These are phyloP conservation scores for Thalassiosira livingstoniorum DNA, from an alignment of 352 stramenopile species.

Conservation along the genomic window DNA sequence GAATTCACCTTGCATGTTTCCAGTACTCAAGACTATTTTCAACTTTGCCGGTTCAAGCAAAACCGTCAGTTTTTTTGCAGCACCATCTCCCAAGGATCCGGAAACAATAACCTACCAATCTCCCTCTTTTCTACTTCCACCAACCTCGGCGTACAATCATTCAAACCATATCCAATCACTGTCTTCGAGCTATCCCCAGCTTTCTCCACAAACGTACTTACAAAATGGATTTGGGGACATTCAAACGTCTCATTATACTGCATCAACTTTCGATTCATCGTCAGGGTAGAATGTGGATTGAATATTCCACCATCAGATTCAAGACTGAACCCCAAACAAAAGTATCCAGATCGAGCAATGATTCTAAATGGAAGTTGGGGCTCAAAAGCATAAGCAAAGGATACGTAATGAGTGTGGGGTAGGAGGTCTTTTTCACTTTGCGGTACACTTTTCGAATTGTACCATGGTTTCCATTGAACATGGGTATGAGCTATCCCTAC, in stretches of 20 bases:
- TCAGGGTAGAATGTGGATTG: slow-evolving; percentile 49
- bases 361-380: slow-evolving; percentile 59
- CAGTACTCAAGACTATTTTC: too few species aligned
- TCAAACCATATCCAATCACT: slow-evolving; percentile 72
- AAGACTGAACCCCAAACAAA: slow-evolving; percentile 65
- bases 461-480: slow-evolving; percentile 50
- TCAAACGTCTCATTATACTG: slow-evolving; percentile 50
- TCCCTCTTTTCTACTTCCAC: slow-evolving; percentile 65
- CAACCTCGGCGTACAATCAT: slow-evolving; percentile 70
- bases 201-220: slow-evolving; percentile 64
- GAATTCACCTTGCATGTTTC: too few species aligned
- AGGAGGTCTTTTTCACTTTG: slow-evolving; percentile 46
- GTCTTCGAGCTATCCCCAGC: slow-evolving; percentile 47
- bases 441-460: slow-evolving; percentile 19
- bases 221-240: slow-evolving; percentile 73
- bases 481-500: slow-evolving; percentile 57
- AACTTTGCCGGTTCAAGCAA: too few species aligned
- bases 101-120: slow-evolving; percentile 58
- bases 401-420: slow-evolving; percentile 57
- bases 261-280: slow-evolving; percentile 33
- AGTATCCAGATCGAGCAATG: slow-evolving; percentile 60
- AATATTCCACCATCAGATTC: slow-evolving; percentile 36
- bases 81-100: slow-evolving; percentile 49
- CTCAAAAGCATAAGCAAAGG: slow-evolving; percentile 56
- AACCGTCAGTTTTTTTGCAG: slow-evolving; percentile 18